Evolutionary conservation across 2,329 filamentous ascomycete species (phyloP).

Genomic region (Fusarium nelsonii): DNA sequence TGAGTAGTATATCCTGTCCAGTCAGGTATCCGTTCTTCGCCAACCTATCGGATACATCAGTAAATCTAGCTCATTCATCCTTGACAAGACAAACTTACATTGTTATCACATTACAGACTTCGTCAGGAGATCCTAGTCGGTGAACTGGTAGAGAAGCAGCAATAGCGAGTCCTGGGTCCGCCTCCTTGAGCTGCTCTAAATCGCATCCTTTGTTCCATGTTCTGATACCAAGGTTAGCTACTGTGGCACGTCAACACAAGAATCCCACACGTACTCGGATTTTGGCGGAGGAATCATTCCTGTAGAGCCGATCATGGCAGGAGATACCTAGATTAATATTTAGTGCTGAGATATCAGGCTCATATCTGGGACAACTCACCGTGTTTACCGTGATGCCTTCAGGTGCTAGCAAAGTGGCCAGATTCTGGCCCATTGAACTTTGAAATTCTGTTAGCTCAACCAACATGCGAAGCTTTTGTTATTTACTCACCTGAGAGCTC

Average conservation of each 20-base stretch:
- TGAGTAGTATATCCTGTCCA: conserved; percentile 19
- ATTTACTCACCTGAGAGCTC: conserved; percentile 43
- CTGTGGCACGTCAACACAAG: accelerated
- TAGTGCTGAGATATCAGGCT: neutral
- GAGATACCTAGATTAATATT: conserved; percentile 45
- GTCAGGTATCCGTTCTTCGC: conserved; percentile 29
- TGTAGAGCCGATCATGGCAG: conserved; percentile 54
- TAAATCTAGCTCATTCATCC: accelerated
- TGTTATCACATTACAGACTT: conserved; percentile 52
- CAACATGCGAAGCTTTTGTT: neutral
- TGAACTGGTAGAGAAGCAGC: conserved; percentile 52
- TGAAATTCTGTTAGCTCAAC: neutral
- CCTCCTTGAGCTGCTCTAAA: conserved; percentile 47
- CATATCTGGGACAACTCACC: conserved; percentile 25
- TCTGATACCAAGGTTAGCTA: conserved; percentile 30
- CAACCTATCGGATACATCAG: conserved; percentile 1
- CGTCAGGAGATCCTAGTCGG: conserved; percentile 52
- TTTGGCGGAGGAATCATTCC: conserved; percentile 54
- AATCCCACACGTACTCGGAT: conserved; percentile 37
- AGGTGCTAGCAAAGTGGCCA: conserved; percentile 50
- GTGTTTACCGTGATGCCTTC: conserved; percentile 54
- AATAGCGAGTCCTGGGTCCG: conserved; percentile 53
- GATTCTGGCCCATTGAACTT: conserved; percentile 54
- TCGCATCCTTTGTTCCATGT: conserved; percentile 50
- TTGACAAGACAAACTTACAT: conserved; percentile 46